Evolutionary conservation across 495 filamentous ascomycete species (phyloP).

Genomic region (Penicillium steckii): DNA sequence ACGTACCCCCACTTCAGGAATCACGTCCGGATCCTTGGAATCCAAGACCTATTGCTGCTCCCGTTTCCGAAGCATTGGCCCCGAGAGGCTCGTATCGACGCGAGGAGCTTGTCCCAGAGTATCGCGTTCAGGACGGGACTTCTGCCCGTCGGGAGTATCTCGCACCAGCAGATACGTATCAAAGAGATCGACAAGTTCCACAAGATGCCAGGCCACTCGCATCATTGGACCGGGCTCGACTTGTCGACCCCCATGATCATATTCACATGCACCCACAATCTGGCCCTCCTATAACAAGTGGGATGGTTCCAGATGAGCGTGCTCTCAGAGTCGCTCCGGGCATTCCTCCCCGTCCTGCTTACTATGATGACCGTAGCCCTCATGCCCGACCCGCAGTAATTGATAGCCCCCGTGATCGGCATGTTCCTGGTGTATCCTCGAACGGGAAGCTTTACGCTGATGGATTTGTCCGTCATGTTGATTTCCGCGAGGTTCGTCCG

Average conservation of each 20-base stretch:
- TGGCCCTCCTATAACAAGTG: slow-evolving; percentile 12
- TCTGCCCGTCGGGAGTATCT: not conserved
- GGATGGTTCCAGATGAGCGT: slow-evolving; percentile 16
- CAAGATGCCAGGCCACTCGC: slow-evolving; percentile 16
- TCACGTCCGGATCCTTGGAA: slow-evolving; percentile 11
- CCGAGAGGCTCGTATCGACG: slow-evolving; percentile 21
- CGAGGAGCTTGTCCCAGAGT: slow-evolving; percentile 17
- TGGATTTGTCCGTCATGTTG: slow-evolving; percentile 39
- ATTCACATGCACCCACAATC: slow-evolving; percentile 4
- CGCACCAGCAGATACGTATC: not conserved
- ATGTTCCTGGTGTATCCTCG: slow-evolving; percentile 12
- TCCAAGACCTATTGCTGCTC: slow-evolving; percentile 13
- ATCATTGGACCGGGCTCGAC: slow-evolving; percentile 15
- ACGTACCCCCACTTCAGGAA: slow-evolving; percentile 12
- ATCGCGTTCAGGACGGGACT: slow-evolving; percentile 17
- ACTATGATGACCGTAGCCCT: slow-evolving; percentile 22
- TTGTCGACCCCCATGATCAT: slow-evolving; percentile 14
- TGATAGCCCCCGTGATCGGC: slow-evolving; percentile 5
- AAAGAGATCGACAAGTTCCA: slow-evolving; percentile 1
- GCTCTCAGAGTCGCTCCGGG: slow-evolving; percentile 11
- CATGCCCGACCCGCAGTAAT: slow-evolving; percentile 9
- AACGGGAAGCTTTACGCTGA: slow-evolving; percentile 35
- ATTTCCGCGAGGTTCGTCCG: slow-evolving; percentile 25
- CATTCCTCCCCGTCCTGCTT: slow-evolving; percentile 13
- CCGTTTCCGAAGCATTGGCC: slow-evolving; percentile 12